These are phyloP conservation scores for Talaromyces sp. DNA, from an alignment of 2,329 filamentous ascomycete species.

Conservation along the genomic window DNA sequence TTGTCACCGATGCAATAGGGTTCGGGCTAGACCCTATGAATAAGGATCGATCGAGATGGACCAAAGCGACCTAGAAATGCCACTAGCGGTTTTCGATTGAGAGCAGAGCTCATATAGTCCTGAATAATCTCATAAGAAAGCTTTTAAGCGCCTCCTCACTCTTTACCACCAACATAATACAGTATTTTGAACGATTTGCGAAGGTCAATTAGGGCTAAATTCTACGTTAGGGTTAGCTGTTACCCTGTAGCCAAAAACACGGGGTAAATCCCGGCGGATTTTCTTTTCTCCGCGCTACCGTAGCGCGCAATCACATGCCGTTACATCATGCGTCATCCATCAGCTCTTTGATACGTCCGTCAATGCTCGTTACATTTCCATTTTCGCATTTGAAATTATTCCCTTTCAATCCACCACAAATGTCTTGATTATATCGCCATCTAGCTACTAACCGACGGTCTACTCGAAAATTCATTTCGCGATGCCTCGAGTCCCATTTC, in stretches of 20 bases:
- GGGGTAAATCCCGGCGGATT: not conserved
- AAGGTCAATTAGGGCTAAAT: no score
- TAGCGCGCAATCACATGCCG: conserved; percentile 15
- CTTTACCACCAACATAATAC: no score
- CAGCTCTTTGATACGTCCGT: not conserved
- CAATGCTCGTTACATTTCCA: not conserved
- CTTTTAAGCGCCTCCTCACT: no score
- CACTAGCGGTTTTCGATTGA: no score
- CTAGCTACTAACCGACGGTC: not conserved
- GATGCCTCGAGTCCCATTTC: conserved; percentile 60
- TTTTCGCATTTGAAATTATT: not conserved
- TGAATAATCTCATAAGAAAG: no score
- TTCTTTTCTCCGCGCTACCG: not conserved
- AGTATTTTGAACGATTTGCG: no score
- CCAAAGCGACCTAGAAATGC: no score
- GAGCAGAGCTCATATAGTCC: no score
- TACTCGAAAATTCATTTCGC: conserved; percentile 17
- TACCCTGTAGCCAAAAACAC: not conserved
- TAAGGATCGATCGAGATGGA: no score
- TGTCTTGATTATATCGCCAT: not conserved
- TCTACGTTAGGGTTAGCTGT: no score
- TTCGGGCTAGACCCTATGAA: no score
- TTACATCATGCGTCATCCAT: not conserved
- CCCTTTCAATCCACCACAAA: not conserved
- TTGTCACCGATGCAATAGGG: no score